Percentiles rank a stretch among this genome's conserved stretches.
These are phyloP conservation scores for Euptelea pleiosperma DNA, from an alignment of 164 flowering plant species.

Conservation along the genomic window DNA sequence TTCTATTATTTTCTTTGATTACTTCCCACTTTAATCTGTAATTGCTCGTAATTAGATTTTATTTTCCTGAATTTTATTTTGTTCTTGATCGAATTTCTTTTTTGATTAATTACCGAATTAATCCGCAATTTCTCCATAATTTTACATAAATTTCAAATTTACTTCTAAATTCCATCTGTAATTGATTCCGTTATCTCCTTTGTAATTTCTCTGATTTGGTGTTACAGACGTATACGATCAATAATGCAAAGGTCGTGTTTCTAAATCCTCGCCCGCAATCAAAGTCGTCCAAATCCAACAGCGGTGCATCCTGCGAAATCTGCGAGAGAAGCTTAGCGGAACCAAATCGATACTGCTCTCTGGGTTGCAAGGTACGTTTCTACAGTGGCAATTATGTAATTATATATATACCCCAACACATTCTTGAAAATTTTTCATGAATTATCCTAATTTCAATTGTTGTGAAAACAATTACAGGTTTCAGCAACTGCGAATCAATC, in stretches of 20 bases:
- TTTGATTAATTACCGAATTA: neutral
- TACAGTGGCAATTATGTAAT: too few species aligned
- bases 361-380: conserved; percentile 81
- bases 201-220: neutral
- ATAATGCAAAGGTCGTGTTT: conserved; percentile 64
- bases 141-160: too few species aligned
- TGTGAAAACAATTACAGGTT: conserved; percentile 1
- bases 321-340: conserved; percentile 62
- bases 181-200: neutral
- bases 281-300: conserved; percentile 36
- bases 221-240: conserved; percentile 57
- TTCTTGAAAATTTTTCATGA: neutral
- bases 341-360: conserved; percentile 62
- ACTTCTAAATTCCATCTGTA: neutral
- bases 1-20: too few species aligned
- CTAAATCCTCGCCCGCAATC: conserved; percentile 56
- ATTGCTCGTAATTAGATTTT: neutral
- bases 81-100: too few species aligned
- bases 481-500: neutral
- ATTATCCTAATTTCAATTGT: neutral
- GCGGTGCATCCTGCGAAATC: conserved; percentile 46
- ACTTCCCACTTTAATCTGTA: too few species aligned
- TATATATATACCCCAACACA: too few species aligned
- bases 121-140: neutral
- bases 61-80: too few species aligned